phyloP scores from a whole-genome alignment of 2,329 filamentous ascomycete genomes.

The Neurospora sp. region DNA sequence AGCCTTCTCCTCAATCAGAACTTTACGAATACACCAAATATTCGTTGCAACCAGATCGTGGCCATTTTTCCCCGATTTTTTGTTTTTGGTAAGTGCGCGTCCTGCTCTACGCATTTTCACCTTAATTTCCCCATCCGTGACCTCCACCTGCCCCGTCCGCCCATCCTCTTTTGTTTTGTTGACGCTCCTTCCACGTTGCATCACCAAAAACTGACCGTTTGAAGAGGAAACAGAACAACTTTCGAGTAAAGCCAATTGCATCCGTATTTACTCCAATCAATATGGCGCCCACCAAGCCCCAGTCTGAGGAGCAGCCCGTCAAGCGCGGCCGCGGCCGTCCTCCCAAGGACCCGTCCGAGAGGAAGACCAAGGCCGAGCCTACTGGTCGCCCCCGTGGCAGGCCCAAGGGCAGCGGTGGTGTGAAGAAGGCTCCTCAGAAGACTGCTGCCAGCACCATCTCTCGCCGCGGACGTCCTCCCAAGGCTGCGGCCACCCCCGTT shows the following conservation, averaged over 20 bases:
- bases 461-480: constrained; percentile 6
- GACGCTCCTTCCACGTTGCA: background rate
- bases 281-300: constrained; percentile 14
- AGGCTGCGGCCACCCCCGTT: background rate
- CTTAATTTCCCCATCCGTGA: background rate
- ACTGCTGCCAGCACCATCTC: background rate
- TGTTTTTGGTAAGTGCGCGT: background rate
- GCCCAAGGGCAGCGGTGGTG: constrained; percentile 17
- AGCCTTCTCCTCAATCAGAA: background rate
- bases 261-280: background rate
- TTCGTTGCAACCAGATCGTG: background rate
- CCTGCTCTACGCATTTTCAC: background rate
- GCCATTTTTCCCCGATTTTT: background rate
- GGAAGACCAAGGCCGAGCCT: constrained; percentile 18
- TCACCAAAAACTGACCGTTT: background rate
- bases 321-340: constrained; percentile 20
- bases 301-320: constrained; percentile 4
- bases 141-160: background rate
- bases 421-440: constrained; percentile 10
- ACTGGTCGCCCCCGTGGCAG: constrained; percentile 17
- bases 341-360: constrained; percentile 15
- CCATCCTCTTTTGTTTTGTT: background rate
- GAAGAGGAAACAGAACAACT: background rate
- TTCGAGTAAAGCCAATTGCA: background rate
- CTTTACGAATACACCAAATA: background rate